A percentile compares a stretch with the other conserved stretches of the same genome.
Conservation (phyloP, 2,329 filamentous ascomycete genomes). For the Amylocarpus encephaloides region DNA sequence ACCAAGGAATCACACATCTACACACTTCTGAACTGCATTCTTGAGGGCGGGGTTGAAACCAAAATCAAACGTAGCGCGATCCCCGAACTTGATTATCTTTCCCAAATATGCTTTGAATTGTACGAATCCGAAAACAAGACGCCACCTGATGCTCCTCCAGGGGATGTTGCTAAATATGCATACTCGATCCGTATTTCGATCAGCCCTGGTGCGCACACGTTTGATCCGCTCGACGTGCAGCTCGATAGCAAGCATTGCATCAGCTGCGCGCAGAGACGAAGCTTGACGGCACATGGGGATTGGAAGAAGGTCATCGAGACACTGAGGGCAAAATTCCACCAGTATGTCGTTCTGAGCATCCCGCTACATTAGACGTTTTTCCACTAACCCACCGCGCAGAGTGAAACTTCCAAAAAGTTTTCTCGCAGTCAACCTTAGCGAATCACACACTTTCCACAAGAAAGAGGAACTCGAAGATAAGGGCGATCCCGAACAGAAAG, state of each 20-base stretch:
- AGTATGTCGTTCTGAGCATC: conserved; percentile 48
- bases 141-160: conserved; percentile 21
- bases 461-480: conserved; percentile 22
- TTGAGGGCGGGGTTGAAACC: conserved; percentile 92
- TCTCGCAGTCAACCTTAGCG: conserved; percentile 32
- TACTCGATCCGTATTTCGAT: conserved; percentile 97
- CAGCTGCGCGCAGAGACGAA: conserved; percentile 83
- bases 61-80: conserved; percentile 96
- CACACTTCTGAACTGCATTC: conserved; percentile 93
- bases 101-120: conserved; percentile 95
- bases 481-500: not conserved
- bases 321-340: conserved; percentile 87
- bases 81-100: conserved; percentile 93
- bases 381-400: conserved; percentile 19
- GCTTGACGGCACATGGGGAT: conserved; percentile 82
- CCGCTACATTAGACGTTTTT: not conserved
- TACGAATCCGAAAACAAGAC: conserved; percentile 80
- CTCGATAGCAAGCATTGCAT: conserved; percentile 96
- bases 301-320: conserved; percentile 98
- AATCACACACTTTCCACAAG: conserved; percentile 32
- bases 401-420: conserved; percentile 34
- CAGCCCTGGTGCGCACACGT: conserved; percentile 91
- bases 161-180: conserved; percentile 51
- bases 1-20: conserved; percentile 99
- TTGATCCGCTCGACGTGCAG: conserved; percentile 92